Conservation (phyloP, 2,329 filamentous ascomycete genomes). For the Neonectria faginata region DNA sequence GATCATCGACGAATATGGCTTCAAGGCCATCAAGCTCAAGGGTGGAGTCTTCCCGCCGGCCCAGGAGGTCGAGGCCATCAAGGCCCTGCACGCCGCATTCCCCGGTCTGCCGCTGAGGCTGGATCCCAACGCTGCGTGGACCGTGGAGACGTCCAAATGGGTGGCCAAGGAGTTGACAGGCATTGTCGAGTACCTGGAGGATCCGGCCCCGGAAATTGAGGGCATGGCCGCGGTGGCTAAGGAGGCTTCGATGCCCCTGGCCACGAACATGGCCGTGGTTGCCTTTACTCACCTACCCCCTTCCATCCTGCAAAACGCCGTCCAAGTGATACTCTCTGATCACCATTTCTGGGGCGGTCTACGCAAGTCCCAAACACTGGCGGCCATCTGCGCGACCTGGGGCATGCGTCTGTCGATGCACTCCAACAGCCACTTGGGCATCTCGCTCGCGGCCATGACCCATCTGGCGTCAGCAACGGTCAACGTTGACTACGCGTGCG, state of each 20-base stretch:
- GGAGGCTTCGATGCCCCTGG: constrained; percentile 55
- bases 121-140: constrained; percentile 55
- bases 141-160: constrained; percentile 54
- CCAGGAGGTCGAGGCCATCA: constrained; percentile 54
- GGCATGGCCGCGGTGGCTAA: constrained; percentile 58
- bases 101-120: constrained; percentile 52
- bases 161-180: constrained; percentile 53
- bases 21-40: constrained; percentile 58
- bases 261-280: constrained; percentile 58
- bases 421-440: constrained; percentile 57
- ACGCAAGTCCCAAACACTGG: constrained; percentile 54
- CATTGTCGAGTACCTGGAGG: constrained; percentile 55
- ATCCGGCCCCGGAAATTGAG: constrained; percentile 55
- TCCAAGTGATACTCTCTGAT: constrained; percentile 56
- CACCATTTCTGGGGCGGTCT: constrained; percentile 59
- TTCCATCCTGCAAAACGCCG: constrained; percentile 53
- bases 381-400: constrained; percentile 54
- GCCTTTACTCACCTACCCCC: constrained; percentile 54
- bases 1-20: constrained; percentile 57
- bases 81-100: constrained; percentile 52
- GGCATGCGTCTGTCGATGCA: constrained; percentile 57
- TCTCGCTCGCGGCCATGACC: constrained; percentile 58
- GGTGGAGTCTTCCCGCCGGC: constrained; percentile 56
- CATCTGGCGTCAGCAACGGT: constrained; percentile 55
- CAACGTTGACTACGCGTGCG: constrained; percentile 57